Base-by-base conservation (phyloP, 1,284 basidiomycete species). In the Cystobasidium pallidum region DNA sequence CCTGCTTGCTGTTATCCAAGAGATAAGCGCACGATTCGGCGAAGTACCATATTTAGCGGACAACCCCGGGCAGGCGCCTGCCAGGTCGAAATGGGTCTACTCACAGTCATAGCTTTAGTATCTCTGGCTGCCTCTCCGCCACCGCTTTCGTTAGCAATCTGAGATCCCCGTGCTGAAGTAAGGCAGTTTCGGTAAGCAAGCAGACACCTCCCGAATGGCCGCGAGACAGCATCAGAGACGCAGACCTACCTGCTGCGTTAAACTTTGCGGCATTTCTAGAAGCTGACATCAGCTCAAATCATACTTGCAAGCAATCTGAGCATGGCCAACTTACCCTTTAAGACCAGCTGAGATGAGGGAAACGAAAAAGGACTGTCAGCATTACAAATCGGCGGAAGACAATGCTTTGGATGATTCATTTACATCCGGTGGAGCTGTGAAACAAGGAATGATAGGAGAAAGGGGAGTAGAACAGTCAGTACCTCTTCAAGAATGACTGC, bases 111-210 rank as follows among this genome's bases (percentile, higher is more conserved):
- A 36, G 68, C 68, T 32, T 71, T 71, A 8, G 61, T 52, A 21
- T 71, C 49, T 2, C 61, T 45, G 7, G 68, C 68, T 32, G 59
- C 68, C 32, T 63, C 68, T 43, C 68, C 68, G 36, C 68, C 68
- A 11, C 59, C 68, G 45, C 47, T 52, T 24, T 71, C 57, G 30
- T 71, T 71, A 26, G 61, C 59, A 21, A 62, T 59, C 45, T 71
- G 68, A 17, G 68, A 71, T 4, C 51, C 64, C 10, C 64, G 64
- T 10, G 64, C 64, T 43, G 34, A 7, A 39, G 32, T 7, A 43
- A 26, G 7, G 32, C 7, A 65, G 13, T 51, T 28, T 21, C 10
- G 17, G 21, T 45, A 1, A 45, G 36, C 13, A 24, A 61, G n/a
- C n/a, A n/a, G n/a, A n/a, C n/a, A n/a, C n/a, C n/a, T n/a, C n/a